A percentile compares a stretch with the other conserved stretches of the same genome.
Evolutionary conservation across 345 rosid species (phyloP).

Genomic region (Euclidium syriacum): DNA sequence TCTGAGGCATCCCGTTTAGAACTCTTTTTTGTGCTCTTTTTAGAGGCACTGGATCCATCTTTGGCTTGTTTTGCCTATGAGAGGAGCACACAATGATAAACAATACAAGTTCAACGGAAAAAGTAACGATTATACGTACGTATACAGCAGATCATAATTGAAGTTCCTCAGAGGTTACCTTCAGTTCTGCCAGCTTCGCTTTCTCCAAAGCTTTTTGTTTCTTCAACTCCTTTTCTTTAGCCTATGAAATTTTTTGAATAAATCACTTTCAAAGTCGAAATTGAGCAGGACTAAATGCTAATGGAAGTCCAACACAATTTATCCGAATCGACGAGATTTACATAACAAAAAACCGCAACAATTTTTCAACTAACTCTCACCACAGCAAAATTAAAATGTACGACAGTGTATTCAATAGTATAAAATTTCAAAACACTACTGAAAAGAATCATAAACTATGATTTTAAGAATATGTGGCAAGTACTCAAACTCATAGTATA

Average conservation of each 20-base stretch:
- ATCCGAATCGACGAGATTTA: neutral
- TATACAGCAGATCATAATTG: neutral
- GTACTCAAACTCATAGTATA: neutral
- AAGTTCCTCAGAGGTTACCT: conserved; percentile 32
- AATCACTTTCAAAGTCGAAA: neutral
- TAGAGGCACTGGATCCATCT: conserved; percentile 39
- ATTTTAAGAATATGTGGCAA: neutral
- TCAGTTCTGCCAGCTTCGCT: conserved; percentile 55
- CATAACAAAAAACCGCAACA: neutral
- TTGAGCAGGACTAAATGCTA: neutral
- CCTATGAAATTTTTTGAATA: conserved; percentile 29
- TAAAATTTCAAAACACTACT: neutral
- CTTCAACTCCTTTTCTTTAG: conserved; percentile 76
- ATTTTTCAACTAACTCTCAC: neutral
- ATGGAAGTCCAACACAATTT: neutral
- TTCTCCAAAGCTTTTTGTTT: conserved; percentile 77
- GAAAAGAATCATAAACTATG: neutral
- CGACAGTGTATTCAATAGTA: neutral
- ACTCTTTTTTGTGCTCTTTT: conserved; percentile 65
- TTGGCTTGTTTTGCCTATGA: conserved; percentile 53
- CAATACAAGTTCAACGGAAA: neutral
- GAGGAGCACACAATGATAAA: conserved; percentile 1
- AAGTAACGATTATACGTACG: neutral
- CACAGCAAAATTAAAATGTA: neutral
- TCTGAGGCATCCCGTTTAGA: conserved; percentile 49